Evolutionary conservation across 306 rosid genomes (phyloP).

Genomic region (Dryas drummondii): DNA sequence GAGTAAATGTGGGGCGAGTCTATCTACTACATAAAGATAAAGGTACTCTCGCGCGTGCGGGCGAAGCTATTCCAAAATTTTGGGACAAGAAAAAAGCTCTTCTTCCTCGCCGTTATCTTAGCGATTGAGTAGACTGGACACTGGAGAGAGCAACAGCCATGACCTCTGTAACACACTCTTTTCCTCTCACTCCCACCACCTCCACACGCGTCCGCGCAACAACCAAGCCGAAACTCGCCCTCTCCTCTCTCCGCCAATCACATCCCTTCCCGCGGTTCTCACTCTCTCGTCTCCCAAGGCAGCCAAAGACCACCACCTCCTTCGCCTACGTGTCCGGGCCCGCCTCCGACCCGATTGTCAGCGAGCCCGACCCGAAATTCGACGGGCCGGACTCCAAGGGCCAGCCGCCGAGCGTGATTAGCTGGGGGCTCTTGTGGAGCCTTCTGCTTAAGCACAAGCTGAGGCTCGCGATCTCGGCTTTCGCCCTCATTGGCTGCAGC

Average conservation of each 20-base stretch:
- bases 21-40: no score
- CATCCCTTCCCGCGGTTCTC: conserved; percentile 32
- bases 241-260: conserved; percentile 22
- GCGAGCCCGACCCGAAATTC: conserved; percentile 49
- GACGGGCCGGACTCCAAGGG: conserved; percentile 27
- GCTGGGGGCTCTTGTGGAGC: conserved; percentile 55
- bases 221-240: conserved; percentile 21
- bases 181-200: conserved; percentile 20
- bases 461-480: conserved; percentile 43
- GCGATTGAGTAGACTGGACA: no score
- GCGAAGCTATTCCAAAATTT: no score
- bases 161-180: conserved; percentile 38
- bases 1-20: no score
- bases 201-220: conserved; percentile 21
- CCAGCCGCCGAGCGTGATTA: conserved; percentile 34
- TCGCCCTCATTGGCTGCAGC: conserved; percentile 68
- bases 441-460: conserved; percentile 66
- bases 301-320: conserved; percentile 16
- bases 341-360: conserved; percentile 62
- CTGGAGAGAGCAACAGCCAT: conserved; percentile 16
- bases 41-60: no score
- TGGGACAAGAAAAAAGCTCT: no score
- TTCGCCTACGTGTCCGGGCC: conserved; percentile 77
- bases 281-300: conserved; percentile 3
- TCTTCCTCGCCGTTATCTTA: neutral